phyloP scores from a whole-genome alignment of 1,284 basidiomycete species.

The Sparassis latifolia region DNA sequence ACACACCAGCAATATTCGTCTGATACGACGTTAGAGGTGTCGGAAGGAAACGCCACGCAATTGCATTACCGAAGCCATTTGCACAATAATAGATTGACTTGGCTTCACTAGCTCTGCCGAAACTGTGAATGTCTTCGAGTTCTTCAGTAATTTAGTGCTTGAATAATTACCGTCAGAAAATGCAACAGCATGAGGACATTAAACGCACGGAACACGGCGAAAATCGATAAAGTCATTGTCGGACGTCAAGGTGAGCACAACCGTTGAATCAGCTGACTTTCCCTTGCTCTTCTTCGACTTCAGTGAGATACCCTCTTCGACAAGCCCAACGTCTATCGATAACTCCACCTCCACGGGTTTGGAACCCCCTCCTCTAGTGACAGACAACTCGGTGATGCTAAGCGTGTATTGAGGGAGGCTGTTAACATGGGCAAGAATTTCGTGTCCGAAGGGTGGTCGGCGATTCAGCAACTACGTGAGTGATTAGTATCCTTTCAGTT shows the following conservation, averaged over 20 bases:
- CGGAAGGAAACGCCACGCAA: neutral
- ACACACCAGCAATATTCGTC: conserved; percentile 66
- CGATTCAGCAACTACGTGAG: conserved; percentile 61
- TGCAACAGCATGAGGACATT: neutral
- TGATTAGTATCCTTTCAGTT: neutral
- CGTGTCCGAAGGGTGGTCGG: conserved; percentile 63
- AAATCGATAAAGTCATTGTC: conserved; percentile 70
- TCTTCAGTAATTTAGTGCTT: conserved; percentile 61
- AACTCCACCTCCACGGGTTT: conserved; percentile 57
- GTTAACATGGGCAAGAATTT: conserved; percentile 51
- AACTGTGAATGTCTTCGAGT: conserved; percentile 52
- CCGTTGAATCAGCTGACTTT: conserved; percentile 50
- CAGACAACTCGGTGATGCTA: conserved; percentile 38
- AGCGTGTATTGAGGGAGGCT: conserved; percentile 62
- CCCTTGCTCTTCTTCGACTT: conserved; percentile 42
- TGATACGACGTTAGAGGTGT: conserved; percentile 19
- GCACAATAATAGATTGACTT: conserved; percentile 61
- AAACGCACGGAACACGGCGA: conserved; percentile 61
- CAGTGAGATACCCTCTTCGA: conserved; percentile 19
- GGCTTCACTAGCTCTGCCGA: conserved; percentile 57
- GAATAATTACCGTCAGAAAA: conserved; percentile 6
- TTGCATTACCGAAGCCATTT: conserved; percentile 52
- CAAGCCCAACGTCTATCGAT: conserved; percentile 48
- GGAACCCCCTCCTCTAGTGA: conserved; percentile 36
- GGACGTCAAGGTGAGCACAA: conserved; percentile 66